Conservation (phyloP, 164 flowering plant species). For the Dillenia turbinata region DNA sequence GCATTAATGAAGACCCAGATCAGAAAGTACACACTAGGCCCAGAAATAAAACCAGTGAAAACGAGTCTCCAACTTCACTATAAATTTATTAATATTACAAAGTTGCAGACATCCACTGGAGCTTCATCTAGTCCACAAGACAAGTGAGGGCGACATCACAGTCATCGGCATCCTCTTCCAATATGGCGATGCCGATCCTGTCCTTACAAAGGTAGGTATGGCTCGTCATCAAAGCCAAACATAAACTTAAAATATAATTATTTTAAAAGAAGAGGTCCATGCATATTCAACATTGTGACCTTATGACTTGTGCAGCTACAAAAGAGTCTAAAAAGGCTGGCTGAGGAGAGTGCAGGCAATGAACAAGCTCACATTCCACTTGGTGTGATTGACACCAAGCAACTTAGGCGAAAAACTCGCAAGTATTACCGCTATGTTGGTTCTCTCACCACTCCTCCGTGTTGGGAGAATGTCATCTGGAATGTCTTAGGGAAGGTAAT, state of each 20-base stretch:
- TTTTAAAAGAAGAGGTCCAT: slow-evolving; percentile 4
- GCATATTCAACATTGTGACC: too few species aligned
- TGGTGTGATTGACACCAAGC: slow-evolving; percentile 22
- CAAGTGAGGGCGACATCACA: slow-evolving; percentile 29
- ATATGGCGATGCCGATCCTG: slow-evolving; percentile 37
- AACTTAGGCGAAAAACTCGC: slow-evolving; percentile 21
- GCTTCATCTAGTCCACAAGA: slow-evolving; percentile 58
- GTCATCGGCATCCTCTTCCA: slow-evolving; percentile 48
- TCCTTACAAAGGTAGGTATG: slow-evolving; percentile 34
- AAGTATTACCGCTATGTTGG: slow-evolving; percentile 61
- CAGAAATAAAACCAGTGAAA: too few species aligned
- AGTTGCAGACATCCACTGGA: slow-evolving; percentile 42
- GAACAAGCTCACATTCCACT: slow-evolving; percentile 27
- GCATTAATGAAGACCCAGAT: too few species aligned
- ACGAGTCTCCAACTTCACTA: too few species aligned
- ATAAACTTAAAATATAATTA: neutral
- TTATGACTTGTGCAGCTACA: too few species aligned
- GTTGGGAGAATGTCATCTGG: slow-evolving; percentile 53
- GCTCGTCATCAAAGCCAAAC: neutral
- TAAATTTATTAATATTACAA: neutral
- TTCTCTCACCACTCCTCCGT: slow-evolving; percentile 57
- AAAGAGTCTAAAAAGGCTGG: slow-evolving; percentile 18
- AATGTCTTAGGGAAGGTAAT: slow-evolving; percentile 45
- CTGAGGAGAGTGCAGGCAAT: slow-evolving; percentile 22
- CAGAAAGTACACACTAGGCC: too few species aligned